Percentiles rank a stretch among this genome's conserved stretches.
These are phyloP conservation scores for Solanum peruvianum DNA, from an alignment of 257 asterid species.

Conservation along the genomic window DNA sequence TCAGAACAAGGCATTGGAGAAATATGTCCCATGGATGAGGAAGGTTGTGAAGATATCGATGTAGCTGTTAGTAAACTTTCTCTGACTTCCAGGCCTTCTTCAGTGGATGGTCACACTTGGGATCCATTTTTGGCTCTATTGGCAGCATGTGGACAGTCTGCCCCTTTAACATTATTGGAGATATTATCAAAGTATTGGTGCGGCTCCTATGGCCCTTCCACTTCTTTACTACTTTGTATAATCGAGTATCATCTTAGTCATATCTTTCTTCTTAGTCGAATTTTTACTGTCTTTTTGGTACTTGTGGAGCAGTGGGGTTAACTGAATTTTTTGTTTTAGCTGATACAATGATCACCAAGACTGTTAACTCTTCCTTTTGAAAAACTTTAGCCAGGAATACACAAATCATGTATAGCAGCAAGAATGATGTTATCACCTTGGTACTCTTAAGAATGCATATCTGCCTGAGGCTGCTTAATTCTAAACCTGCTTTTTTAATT, in stretches of 20 bases:
- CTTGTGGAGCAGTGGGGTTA: background rate
- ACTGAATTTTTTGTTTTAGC: background rate
- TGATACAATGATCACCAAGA: background rate
- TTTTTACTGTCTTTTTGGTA: background rate
- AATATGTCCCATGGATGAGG: conserved; percentile 10
- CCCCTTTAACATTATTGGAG: conserved; percentile 48
- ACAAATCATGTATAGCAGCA: background rate
- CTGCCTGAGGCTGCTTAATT: background rate
- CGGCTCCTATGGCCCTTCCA: conserved; percentile 9
- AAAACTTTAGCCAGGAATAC: background rate
- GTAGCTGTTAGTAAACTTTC: conserved; percentile 57
- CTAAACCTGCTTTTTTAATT: background rate
- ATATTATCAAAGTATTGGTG: conserved; percentile 57
- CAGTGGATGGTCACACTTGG: conserved; percentile 41
- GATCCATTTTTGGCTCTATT: conserved; percentile 72
- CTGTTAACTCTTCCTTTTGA: background rate
- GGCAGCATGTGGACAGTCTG: conserved; percentile 78
- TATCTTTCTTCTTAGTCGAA: background rate
- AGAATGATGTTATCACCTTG: background rate
- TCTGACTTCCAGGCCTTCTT: conserved; percentile 43
- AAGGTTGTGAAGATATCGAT: conserved; percentile 46
- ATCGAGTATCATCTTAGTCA: background rate
- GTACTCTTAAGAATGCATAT: background rate
- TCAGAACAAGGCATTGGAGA: background rate
- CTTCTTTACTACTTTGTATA: background rate